Conservation (phyloP, 345 rosid species). For the Populus tremula region DNA sequence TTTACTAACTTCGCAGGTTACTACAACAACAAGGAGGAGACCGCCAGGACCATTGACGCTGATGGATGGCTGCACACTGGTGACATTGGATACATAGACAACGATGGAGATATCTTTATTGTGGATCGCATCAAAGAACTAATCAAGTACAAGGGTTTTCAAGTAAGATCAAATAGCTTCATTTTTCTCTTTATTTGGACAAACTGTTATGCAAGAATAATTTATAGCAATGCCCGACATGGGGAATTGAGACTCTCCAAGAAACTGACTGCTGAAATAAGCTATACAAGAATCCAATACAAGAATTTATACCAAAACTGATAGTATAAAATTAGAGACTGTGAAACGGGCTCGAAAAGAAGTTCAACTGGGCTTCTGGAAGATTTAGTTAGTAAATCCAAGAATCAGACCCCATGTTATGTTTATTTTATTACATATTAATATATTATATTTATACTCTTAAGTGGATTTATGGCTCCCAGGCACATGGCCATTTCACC, state of each 20-base stretch:
- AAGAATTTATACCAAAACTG: no score
- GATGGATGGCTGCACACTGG: constrained; percentile 93
- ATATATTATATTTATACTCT: neutral
- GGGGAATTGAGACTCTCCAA: no score
- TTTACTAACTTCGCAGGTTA: constrained; percentile 40
- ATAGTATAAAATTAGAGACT: no score
- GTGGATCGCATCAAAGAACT: constrained; percentile 95
- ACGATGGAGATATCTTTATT: constrained; percentile 82
- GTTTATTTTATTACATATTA: neutral
- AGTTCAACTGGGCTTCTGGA: no score
- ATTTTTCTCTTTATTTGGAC: neutral
- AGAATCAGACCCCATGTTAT: no score
- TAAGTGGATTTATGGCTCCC: no score
- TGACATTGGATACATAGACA: constrained; percentile 83
- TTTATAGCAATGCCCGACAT: no score
- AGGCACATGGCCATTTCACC: no score
- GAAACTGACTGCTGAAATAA: no score
- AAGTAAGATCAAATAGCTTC: constrained; percentile 42
- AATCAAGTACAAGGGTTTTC: constrained; percentile 93
- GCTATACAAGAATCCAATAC: no score
- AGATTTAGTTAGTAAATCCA: no score
- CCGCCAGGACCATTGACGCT: constrained; percentile 62
- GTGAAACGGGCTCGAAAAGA: no score
- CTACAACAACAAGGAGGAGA: constrained; percentile 71
- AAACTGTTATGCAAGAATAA: neutral